phyloP scores from a whole-genome alignment of 2,329 filamentous ascomycete species.

The Metarhizium brunneum region DNA sequence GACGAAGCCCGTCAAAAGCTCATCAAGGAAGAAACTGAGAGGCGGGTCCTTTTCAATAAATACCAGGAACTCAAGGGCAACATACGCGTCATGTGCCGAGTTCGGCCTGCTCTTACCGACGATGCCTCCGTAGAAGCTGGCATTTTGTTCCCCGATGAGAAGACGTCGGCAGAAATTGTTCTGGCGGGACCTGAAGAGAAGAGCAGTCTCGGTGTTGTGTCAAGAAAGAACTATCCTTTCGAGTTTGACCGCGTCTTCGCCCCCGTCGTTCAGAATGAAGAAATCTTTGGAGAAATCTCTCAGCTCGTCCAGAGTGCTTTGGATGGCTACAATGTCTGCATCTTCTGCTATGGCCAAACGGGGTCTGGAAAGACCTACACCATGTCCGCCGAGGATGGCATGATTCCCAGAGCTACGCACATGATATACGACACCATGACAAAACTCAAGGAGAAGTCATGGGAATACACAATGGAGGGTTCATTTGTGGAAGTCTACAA shows the following conservation, averaged over 20 bases:
- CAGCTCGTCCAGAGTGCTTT: constrained; percentile 93
- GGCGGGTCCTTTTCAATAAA: constrained; percentile 90
- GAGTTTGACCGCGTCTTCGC: constrained; percentile 90
- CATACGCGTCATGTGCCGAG: constrained; percentile 95
- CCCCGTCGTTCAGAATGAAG: constrained; percentile 65
- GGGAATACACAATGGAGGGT: constrained; percentile 89
- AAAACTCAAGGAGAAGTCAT: constrained; percentile 79
- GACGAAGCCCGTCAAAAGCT: constrained; percentile 70
- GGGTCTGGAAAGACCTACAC: constrained; percentile 95
- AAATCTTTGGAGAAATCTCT: constrained; percentile 93
- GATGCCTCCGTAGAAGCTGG: constrained; percentile 58
- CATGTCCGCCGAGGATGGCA: constrained; percentile 85
- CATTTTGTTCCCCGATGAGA: constrained; percentile 72
- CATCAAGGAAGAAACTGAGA: constrained; percentile 81
- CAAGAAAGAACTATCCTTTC: constrained; percentile 74
- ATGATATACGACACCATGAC: constrained; percentile 90
- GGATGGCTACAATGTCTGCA: constrained; percentile 97
- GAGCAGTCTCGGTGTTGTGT: constrained; percentile 66
- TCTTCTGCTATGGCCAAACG: constrained; percentile 97
- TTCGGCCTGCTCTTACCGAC: constrained; percentile 60
- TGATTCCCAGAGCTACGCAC: constrained; percentile 87
- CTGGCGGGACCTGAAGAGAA: constrained; percentile 76
- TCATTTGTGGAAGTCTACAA: constrained; percentile 98
- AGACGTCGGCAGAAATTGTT: constrained; percentile 80
- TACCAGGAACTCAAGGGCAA: constrained; percentile 97